A percentile compares a stretch with the other conserved stretches of the same genome.
phyloP scores from a whole-genome alignment of 768 basidiomycete species.

The Amanita inopinata region DNA sequence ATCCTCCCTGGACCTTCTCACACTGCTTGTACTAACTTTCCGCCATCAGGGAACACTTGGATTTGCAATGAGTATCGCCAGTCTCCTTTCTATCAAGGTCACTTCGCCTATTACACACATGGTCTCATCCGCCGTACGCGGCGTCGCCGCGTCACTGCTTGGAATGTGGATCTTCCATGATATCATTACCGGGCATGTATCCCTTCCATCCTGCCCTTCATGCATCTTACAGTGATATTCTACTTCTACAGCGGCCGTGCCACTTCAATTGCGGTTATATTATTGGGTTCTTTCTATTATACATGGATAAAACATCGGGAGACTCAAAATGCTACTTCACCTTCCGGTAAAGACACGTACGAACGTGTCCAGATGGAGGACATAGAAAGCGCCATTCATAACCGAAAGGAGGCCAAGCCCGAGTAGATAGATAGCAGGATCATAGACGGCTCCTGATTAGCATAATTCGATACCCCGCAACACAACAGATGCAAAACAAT shows the following conservation, averaged over 20 bases:
- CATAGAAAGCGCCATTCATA: conserved; percentile 39
- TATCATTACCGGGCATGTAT: conserved; percentile 62
- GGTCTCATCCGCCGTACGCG: conserved; percentile 91
- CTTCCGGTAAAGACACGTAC: conserved; percentile 28
- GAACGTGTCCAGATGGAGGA: conserved; percentile 59
- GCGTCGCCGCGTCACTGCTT: conserved; percentile 83
- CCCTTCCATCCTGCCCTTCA: conserved; percentile 1
- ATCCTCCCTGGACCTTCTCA: conserved; percentile 16
- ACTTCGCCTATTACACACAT: conserved; percentile 98
- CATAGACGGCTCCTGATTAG: no score
- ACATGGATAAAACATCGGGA: conserved; percentile 83
- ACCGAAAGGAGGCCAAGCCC: conserved; percentile 12
- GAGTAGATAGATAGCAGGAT: conserved; percentile 7
- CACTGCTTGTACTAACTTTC: not conserved
- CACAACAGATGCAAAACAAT: no score
- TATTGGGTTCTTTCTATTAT: conserved; percentile 75
- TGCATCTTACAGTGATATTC: not conserved
- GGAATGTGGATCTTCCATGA: conserved; percentile 78
- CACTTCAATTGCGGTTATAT: conserved; percentile 72
- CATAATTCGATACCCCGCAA: no score
- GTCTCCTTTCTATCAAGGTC: conserved; percentile 89
- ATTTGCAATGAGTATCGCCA: conserved; percentile 92
- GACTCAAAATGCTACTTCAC: conserved; percentile 29
- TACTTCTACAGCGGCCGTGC: conserved; percentile 55
- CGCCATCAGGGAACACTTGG: conserved; percentile 64